Base-by-base conservation (phyloP, 208 protist species). In the Phytomonas francai region DNA sequence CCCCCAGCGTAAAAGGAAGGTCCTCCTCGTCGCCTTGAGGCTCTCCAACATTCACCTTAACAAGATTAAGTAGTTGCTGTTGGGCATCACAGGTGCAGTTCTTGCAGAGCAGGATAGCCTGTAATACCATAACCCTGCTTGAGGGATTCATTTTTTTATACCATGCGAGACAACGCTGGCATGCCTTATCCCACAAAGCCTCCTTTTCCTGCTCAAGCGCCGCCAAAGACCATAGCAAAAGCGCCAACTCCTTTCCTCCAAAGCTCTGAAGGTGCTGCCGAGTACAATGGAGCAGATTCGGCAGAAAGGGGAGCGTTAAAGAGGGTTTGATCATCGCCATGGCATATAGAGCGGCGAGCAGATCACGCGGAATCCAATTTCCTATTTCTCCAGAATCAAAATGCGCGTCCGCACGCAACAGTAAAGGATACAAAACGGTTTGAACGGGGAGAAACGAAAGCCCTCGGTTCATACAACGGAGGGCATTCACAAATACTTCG, bases 141-240 rank as follows among this genome's bases (percentile, higher is more conserved):
- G 80, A 63, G 31, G 29, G 14, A 31, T 77, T 77, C 75, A 91
- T 82, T 28, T 67, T 70, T 11, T 64, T 33, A 19, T 68, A 78
- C n/a, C 85, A 58, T 54, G 79, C 60, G 12, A 75, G 28, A 30
- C 81, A 78, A 34, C 83, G 83, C 11, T 42, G 62, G 76, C 86
- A 94, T 57, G 76, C 71, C 28, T 67, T 54, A 1, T 64, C 67
- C 88, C 88, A 94, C 67, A 90, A 71, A 2, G 7, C 30, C n/a
- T 54, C 31, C 34, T 80, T 78, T 9, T 29, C 19, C 57, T 64
- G 31, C 28, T 64, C 59, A 19, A 93, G 68, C n/a, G 65, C 75
- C 4, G 80, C 82, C 31, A 93, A 68, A 51, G 73, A 86, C 88
- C 88, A 93, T 54, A 93, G 49, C 25, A 89, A 59, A 28, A 74